Percentiles rank a stretch among this genome's conserved stretches.
These are phyloP conservation scores for Cajanus cajan DNA, from an alignment of 306 rosid species.

Conservation along the genomic window DNA sequence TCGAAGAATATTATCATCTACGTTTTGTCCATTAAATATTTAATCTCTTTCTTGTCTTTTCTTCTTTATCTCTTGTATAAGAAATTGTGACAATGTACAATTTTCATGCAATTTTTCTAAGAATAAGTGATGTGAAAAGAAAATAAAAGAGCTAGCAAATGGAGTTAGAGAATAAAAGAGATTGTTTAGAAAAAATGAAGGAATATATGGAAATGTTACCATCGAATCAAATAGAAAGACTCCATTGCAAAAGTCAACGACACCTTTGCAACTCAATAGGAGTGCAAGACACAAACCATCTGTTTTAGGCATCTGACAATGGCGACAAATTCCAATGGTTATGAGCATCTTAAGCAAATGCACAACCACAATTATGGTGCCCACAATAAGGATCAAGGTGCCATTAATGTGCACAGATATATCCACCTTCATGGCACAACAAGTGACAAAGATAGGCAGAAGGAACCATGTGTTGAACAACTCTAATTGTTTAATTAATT, in stretches of 20 bases:
- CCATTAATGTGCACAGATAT: rapidly evolving
- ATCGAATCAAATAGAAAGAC: not conserved
- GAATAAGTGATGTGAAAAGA: not conserved
- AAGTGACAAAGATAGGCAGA: slow-evolving; percentile 46
- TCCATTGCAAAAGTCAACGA: slow-evolving; percentile 33
- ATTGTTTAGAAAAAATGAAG: too few relatives aligned
- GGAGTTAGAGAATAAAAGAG: too few relatives aligned
- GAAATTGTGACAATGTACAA: too few relatives aligned
- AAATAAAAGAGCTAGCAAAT: not conserved
- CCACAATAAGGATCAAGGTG: not conserved
- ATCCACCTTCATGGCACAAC: slow-evolving; percentile 42
- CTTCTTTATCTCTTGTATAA: too few relatives aligned
- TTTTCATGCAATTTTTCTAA: not conserved
- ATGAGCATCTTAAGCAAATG: slow-evolving; percentile 14
- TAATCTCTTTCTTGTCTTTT: too few relatives aligned
- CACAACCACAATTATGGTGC: not conserved
- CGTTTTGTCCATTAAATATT: too few relatives aligned
- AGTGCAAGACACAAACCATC: slow-evolving; percentile 46
- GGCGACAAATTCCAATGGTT: slow-evolving; percentile 12
- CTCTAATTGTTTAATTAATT: slow-evolving; percentile 43
- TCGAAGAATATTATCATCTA: too few relatives aligned
- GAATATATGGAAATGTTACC: slow-evolving; percentile 8
- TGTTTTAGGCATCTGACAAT: slow-evolving; percentile 32
- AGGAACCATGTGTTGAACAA: slow-evolving; percentile 31
- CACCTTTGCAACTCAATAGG: slow-evolving; percentile 56